These are phyloP conservation scores for Cyberlindnera xishuangbannaensis DNA, from an alignment of 805 yeast species.

Conservation along the genomic window DNA sequence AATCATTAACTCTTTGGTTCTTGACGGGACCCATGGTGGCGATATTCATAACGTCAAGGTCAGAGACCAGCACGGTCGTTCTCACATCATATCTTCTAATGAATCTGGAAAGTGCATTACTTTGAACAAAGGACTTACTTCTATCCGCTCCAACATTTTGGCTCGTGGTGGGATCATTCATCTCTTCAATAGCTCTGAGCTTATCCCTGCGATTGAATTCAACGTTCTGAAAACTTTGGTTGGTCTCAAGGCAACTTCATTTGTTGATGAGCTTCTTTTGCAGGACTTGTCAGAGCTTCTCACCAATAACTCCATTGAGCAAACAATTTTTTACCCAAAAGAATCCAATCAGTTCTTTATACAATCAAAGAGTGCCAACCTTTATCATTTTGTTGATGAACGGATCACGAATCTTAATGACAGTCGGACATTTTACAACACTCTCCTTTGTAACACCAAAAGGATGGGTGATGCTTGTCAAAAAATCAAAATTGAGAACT, in stretches of 20 bases:
- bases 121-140: constrained; percentile 29
- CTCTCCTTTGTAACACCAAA: constrained; percentile 50
- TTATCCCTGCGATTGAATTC: constrained; percentile 29
- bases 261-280: constrained; percentile 66
- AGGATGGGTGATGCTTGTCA: constrained; percentile 63
- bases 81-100: constrained; percentile 18
- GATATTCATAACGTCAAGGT: constrained; percentile 12
- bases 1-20: constrained; percentile 29
- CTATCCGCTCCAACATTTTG: constrained; percentile 36
- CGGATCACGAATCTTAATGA: constrained; percentile 29
- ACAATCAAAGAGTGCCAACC: constrained; percentile 31
- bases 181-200: constrained; percentile 32
- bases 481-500: constrained; percentile 41
- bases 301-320: constrained; percentile 43
- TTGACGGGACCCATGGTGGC: constrained; percentile 44
- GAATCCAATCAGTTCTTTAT: constrained; percentile 25
- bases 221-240: constrained; percentile 53
- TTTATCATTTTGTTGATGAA: constrained; percentile 62
- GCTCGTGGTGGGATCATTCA: constrained; percentile 47
- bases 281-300: constrained; percentile 52
- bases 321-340: constrained; percentile 56
- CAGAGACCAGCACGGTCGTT: constrained; percentile 25
- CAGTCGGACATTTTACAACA: constrained; percentile 33
- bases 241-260: constrained; percentile 52
- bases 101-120: constrained; percentile 30